Conservation (phyloP, 2,329 filamentous ascomycete species). For the Venturia nashicola region DNA sequence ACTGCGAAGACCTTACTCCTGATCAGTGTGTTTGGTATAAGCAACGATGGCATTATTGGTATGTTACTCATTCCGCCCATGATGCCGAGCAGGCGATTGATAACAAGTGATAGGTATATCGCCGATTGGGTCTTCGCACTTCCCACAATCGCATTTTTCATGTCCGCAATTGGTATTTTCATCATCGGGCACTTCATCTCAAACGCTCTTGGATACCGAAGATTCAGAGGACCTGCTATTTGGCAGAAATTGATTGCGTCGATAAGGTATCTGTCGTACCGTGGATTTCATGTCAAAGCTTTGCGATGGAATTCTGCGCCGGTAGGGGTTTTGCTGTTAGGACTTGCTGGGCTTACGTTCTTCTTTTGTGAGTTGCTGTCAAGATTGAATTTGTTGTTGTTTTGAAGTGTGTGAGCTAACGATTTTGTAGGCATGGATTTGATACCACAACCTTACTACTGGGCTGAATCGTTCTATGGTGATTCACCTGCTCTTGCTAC, state of each 20-base stretch:
- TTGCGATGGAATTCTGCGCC: conserved; percentile 20
- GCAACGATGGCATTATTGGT: conserved; percentile 39
- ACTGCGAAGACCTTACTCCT: conserved; percentile 24
- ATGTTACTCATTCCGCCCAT: conserved; percentile 13
- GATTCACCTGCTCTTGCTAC: conserved; percentile 73
- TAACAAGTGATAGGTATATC: conserved; percentile 31
- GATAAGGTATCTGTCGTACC: conserved; percentile 19
- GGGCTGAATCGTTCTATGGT: conserved; percentile 72
- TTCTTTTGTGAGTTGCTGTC: conserved; percentile 45
- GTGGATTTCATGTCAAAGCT: conserved; percentile 15
- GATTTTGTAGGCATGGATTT: conserved; percentile 49
- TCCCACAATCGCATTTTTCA: conserved; percentile 41
- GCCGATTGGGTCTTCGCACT: conserved; percentile 42
- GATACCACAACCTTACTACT: conserved; percentile 78
- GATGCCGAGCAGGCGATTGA: neutral
- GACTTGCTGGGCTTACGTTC: conserved; percentile 15
- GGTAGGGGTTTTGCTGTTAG: conserved; percentile 17
- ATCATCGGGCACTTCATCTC: conserved; percentile 27
- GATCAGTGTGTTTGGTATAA: conserved; percentile 35
- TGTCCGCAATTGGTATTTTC: conserved; percentile 37
- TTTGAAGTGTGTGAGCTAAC: conserved; percentile 39
- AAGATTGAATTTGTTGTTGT: neutral
- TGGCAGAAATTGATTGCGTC: conserved; percentile 14
- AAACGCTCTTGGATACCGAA: conserved; percentile 16
- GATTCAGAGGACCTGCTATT: conserved; percentile 5